These are phyloP conservation scores for Cryptococcus wingfieldii DNA, from an alignment of 1,284 basidiomycete genomes.

Conservation along the genomic window DNA sequence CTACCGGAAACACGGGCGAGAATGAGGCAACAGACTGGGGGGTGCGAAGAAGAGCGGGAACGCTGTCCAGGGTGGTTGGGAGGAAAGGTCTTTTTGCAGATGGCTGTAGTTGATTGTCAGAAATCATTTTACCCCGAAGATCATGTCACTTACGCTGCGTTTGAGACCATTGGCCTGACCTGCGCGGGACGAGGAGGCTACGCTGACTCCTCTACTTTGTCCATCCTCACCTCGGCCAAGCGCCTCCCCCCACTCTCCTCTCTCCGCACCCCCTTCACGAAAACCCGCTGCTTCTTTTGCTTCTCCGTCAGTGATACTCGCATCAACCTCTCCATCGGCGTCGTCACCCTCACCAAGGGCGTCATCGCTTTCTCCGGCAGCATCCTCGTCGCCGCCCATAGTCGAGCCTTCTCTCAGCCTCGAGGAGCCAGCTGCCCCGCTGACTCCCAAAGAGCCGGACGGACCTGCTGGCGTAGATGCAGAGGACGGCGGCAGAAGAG, in stretches of 20 bases:
- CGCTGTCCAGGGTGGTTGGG: conserved; percentile 34
- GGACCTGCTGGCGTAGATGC: conserved; percentile 2
- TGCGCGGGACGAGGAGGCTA: conserved; percentile 10
- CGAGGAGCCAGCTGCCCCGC: neutral
- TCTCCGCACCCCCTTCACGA: conserved; percentile 5
- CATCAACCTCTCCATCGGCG: conserved; percentile 19
- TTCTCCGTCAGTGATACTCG: conserved; percentile 7
- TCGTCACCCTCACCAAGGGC: conserved; percentile 20
- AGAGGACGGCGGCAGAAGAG: conserved; percentile 53
- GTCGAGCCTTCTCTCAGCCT: neutral
- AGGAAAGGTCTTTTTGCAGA: conserved; percentile 41
- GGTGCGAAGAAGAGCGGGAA: conserved; percentile 64
- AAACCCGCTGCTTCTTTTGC: conserved; percentile 3
- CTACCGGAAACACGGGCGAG: conserved; percentile 27
- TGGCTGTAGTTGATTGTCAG: conserved; percentile 15
- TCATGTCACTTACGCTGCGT: conserved; percentile 4
- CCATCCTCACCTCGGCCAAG: neutral
- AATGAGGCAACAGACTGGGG: conserved; percentile 54
- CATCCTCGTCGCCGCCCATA: conserved; percentile 35
- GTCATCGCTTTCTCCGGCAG: conserved; percentile 41
- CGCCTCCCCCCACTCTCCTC: conserved; percentile 5
- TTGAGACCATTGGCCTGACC: conserved; percentile 6
- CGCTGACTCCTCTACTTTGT: neutral
- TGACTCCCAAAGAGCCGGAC: neutral
- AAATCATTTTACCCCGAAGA: neutral